These are phyloP conservation scores for Diaporthe caulivora DNA, from an alignment of 2,329 filamentous ascomycete genomes.

Conservation along the genomic window DNA sequence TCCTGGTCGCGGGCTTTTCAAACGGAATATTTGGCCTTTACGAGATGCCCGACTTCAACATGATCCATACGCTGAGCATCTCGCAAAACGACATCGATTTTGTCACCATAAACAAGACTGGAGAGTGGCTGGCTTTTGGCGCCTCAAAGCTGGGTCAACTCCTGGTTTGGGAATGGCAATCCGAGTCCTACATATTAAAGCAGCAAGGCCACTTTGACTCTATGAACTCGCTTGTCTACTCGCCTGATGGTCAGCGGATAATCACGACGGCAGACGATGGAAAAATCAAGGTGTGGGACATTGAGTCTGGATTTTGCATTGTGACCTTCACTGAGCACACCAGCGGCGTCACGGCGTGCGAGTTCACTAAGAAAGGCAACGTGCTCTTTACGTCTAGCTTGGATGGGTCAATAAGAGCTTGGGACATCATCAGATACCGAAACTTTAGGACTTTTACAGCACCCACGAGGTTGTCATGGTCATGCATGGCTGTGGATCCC, in stretches of 20 bases:
- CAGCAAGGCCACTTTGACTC: slow-evolving; percentile 98
- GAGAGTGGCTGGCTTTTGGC: slow-evolving; percentile 97
- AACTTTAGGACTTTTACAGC: slow-evolving; percentile 99
- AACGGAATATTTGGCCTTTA: slow-evolving; percentile 95
- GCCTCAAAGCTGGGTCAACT: slow-evolving; percentile 95
- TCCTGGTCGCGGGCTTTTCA: slow-evolving; percentile 97
- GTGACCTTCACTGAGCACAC: slow-evolving; percentile 98
- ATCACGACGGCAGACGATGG: slow-evolving; percentile 96
- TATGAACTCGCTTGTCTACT: slow-evolving; percentile 93
- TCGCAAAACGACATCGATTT: slow-evolving; percentile 97
- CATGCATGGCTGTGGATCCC: slow-evolving; percentile 94
- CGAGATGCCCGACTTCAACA: slow-evolving; percentile 95
- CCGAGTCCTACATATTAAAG: slow-evolving; percentile 97
- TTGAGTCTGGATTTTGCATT: slow-evolving; percentile 95
- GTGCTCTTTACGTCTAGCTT: slow-evolving; percentile 96
- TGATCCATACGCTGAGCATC: slow-evolving; percentile 92
- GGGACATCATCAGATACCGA: slow-evolving; percentile 95
- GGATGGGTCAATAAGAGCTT: slow-evolving; percentile 93
- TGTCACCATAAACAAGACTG: slow-evolving; percentile 92
- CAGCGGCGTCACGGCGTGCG: slow-evolving; percentile 91
- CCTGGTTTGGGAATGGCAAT: slow-evolving; percentile 99
- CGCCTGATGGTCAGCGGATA: slow-evolving; percentile 91
- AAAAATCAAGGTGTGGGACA: slow-evolving; percentile 99
- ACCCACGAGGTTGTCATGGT: slow-evolving; percentile 90
- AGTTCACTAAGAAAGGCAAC: slow-evolving; percentile 95